Base-by-base conservation (phyloP, 2,329 filamentous ascomycete genomes). In the Aureobasidium subglaciale region DNA sequence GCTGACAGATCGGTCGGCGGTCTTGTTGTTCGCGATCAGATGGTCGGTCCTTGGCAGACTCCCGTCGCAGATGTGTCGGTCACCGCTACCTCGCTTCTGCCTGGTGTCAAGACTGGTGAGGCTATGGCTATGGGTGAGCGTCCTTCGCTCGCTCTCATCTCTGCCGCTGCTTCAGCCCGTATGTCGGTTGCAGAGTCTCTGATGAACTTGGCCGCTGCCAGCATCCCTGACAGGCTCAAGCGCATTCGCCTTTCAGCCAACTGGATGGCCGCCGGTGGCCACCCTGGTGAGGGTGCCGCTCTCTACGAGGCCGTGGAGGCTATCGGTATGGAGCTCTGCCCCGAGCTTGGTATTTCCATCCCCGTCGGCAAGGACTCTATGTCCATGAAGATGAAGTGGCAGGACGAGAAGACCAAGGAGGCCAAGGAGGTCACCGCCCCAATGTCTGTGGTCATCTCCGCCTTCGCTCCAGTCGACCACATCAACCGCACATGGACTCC, bases 91-190 rank as follows among this genome's bases (percentile, higher is more conserved):
- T 87, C 89, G 2, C 84, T 96, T 63, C 81, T 83, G 43, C 75
- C 79, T 15, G 88, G 86, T 58, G 79, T 87, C 45, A 85, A 80
- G 65, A 88, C 85, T 25, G 93, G 93, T 62, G 93, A 97, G 71
- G 91, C 91, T n/a, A 96, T 97, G 89, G 86, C 90, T 1, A 95
- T 96, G 87, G 93, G 93, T 30, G 92, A 96, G 73, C 93, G 88
- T 72, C 89, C 91, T 38, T 87, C 85, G 0, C 74, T 99, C 55
- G 93, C 93, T 5, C 79, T 99, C 20, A 95, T 99, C 58, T 92
- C 88, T 4, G 82, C 92, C 3, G 88, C 85, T 40, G 90, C 93
- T 20, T 97, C 93, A 18, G 91, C 93, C 15, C 84, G 91, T 52
- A 99, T 99, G 93, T 90, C 93, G 2, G 91, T 99, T 57, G 91